A percentile compares a stretch with the other conserved stretches of the same genome.
phyloP scores from a whole-genome alignment of 192 early-diverging fungal genomes.

The Entophlyctis luteolus region DNA sequence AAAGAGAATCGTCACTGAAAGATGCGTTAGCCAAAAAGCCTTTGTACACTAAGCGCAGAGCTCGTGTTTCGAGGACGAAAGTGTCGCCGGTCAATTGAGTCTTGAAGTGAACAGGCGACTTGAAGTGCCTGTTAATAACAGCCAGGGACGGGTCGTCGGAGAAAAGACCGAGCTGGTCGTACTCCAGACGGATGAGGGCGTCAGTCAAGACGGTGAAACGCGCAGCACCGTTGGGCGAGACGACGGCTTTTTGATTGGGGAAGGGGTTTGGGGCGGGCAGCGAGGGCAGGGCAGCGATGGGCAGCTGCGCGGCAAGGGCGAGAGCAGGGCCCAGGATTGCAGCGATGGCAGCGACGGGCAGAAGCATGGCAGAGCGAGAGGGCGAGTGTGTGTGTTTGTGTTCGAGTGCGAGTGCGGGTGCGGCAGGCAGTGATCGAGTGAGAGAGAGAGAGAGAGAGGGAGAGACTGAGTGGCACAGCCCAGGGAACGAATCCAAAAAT shows the following conservation, averaged over 20 bases:
- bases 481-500: too few relatives aligned
- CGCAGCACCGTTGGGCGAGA: neutral
- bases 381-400: too few relatives aligned
- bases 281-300: too few relatives aligned
- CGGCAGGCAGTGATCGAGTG: too few relatives aligned
- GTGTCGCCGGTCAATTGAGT: neutral
- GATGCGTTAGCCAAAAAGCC: neutral
- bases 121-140: neutral
- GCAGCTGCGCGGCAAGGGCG: too few relatives aligned
- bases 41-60: neutral
- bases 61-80: neutral
- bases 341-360: too few relatives aligned
- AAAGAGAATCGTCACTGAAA: neutral
- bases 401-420: too few relatives aligned
- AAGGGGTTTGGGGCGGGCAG: too few relatives aligned
- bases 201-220: neutral
- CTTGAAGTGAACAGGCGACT: neutral
- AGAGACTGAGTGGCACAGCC: too few relatives aligned
- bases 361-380: too few relatives aligned
- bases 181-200: neutral
- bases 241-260: neutral
- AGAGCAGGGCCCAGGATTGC: too few relatives aligned
- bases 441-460: too few relatives aligned
- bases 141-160: neutral
- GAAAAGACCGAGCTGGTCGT: neutral